Conservation (phyloP, 805 yeast species). For the Nakazawaea peltata region DNA sequence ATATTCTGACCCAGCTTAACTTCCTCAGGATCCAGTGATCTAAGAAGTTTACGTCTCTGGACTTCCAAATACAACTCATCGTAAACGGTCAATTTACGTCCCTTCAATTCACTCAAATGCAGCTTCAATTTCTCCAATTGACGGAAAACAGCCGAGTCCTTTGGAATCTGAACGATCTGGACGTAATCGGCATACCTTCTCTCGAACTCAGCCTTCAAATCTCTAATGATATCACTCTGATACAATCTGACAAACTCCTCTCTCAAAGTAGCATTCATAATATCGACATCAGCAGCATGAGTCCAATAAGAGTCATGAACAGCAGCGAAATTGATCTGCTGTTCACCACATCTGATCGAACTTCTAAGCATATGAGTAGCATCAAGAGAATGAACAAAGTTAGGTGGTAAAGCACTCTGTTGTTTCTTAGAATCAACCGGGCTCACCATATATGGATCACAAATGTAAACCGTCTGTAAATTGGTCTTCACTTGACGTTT, state of each 20-base stretch:
- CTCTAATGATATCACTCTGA: constrained; percentile 59
- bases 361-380: constrained; percentile 95
- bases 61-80: constrained; percentile 74
- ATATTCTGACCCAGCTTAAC: constrained; percentile 42
- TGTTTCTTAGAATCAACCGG: constrained; percentile 88
- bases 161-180: constrained; percentile 48
- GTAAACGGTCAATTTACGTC: constrained; percentile 49
- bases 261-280: constrained; percentile 63
- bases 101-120: constrained; percentile 37
- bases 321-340: constrained; percentile 72
- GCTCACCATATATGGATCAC: constrained; percentile 79
- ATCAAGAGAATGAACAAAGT: constrained; percentile 89
- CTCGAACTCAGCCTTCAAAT: constrained; percentile 71
- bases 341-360: constrained; percentile 65
- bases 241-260: constrained; percentile 77
- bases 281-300: constrained; percentile 77
- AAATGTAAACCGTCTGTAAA: constrained; percentile 77
- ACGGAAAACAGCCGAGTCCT: constrained; percentile 40
- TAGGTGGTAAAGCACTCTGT: constrained; percentile 91
- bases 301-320: constrained; percentile 99
- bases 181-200: constrained; percentile 69
- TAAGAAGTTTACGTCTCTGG: constrained; percentile 46
- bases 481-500: constrained; percentile 69
- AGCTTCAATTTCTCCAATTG: constrained; percentile 42
- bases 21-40: constrained; percentile 41